Evolutionary conservation across 2,329 filamentous ascomycete genomes (phyloP).

Genomic region (Tolypocladium album): DNA sequence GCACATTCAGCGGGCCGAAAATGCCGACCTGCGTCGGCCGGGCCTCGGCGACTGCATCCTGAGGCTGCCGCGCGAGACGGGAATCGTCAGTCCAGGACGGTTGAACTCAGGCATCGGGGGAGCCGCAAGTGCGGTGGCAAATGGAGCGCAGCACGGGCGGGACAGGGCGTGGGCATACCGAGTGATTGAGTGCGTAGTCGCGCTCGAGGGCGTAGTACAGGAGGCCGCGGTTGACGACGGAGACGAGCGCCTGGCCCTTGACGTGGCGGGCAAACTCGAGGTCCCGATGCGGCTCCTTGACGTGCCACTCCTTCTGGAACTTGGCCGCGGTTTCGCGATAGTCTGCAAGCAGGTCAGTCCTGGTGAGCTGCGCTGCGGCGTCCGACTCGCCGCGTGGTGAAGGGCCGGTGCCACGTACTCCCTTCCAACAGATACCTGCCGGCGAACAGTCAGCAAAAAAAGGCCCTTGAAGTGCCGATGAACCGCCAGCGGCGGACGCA

Average conservation of each 20-base stretch:
- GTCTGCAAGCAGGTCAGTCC: slow-evolving; percentile 30
- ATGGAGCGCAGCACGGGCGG: not conserved
- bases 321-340: slow-evolving; percentile 58
- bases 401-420: slow-evolving; percentile 36
- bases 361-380: slow-evolving; percentile 11
- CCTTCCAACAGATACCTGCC: slow-evolving; percentile 50
- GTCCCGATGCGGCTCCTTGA: slow-evolving; percentile 49
- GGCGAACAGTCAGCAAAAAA: slow-evolving; percentile 5
- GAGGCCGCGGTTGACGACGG: slow-evolving; percentile 52
- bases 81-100: not conserved
- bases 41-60: slow-evolving; percentile 34
- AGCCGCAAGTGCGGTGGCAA: not conserved
- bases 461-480: not conserved
- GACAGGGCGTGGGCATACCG: slow-evolving; percentile 26
- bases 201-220: slow-evolving; percentile 50
- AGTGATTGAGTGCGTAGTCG: slow-evolving; percentile 36
- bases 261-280: slow-evolving; percentile 56
- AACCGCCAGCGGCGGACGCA: not conserved
- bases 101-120: not conserved
- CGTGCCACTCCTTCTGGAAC: slow-evolving; percentile 59
- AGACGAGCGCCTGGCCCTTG: slow-evolving; percentile 52
- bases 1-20: slow-evolving; percentile 43
- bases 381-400: not conserved
- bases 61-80: slow-evolving; percentile 32
- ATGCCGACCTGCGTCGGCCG: slow-evolving; percentile 39